Base-by-base conservation (phyloP, 495 filamentous ascomycete species). In the Tuber calosporum region DNA sequence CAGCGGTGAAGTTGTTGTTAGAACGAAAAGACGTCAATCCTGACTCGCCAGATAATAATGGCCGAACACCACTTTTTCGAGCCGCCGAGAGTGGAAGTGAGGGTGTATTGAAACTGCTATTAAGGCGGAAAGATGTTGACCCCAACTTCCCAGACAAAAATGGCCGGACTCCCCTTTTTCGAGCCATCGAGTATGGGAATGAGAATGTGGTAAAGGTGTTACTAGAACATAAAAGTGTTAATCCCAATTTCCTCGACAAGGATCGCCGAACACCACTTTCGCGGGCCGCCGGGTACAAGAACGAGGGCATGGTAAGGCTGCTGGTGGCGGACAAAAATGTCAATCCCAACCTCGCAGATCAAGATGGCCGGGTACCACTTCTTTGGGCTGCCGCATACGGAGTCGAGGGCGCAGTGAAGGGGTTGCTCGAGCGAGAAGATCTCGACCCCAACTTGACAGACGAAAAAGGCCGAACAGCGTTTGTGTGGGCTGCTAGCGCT, bases 31-130 rank as follows among this genome's bases (percentile, higher is more conserved):
- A 62, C 26, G 4, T 62, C 26, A 62, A 34, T 19, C 53, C 53
- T 19, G 53, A 62, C 53, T 62, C 53, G 30, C 53, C 53, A 62
- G 53, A 62, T 62, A 62, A 62, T 34, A 62, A 62, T 62, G 8
- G 26, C 34, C 53, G 53, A 62, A 62, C 53, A 34, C 53, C 53
- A 62, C 53, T 62, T 19, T 62, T 62, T 34, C 53, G 53, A 30
- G 53, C 53, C 13, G 53, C 53, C 30, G 53, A 62, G 53, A 34
- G 53, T 15, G 53, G 53, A 62, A 34, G 19, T 19, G 26, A 62
- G 53, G 53, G 53, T 26, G 53, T 62, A 19, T 34, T 62, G 53
- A 62, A 34, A 62, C 53, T 62, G 13, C 9, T 62, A 19, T 26
- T 62, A 62, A 62, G 17, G 53, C 53, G 13, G 15, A 62, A 62